Base-by-base conservation (phyloP, 768 basidiomycete species). In the Kwoniella shandongensis region DNA sequence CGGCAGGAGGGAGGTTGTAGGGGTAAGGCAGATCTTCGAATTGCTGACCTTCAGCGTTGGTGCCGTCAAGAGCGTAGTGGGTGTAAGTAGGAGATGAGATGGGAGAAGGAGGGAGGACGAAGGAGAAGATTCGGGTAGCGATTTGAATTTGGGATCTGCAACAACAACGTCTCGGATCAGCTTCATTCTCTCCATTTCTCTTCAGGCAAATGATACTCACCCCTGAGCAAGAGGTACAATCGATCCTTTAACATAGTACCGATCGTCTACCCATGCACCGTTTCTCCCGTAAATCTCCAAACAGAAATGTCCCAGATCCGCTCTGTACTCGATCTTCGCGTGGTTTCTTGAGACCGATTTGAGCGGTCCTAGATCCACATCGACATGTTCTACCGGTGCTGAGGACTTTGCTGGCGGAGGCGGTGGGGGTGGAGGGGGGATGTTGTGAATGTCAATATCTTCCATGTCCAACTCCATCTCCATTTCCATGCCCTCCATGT, bases 331-430 rank as follows among this genome's bases (percentile, higher is more conserved):
- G 67, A 98, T 92, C 80, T 85, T 87, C 30, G 96, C 96, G 73
- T 99, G 96, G 17, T 96, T 81, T 22, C 96, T 84, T n/a, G 93
- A 97, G 51, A 99, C 92, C 61, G 90, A 93, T 84, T 97, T 97
- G 45, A 97, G 83, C 3, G 91, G 88, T 7, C 96, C 96, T 8
- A 99, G 85, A 78, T 99, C 96, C 29, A 82, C 79, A 54, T 82
- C 80, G 48, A 79, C 77, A 27, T 73, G 71, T 49, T 69, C 61
- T 15, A 65, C 51, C 8, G 62, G 49, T 17, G 54, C 66, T 32
- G 59, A 52, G 2, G 53, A 44, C 29, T 57, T 62, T 23, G 23
- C 32, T 15, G 64, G 60, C 7, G 71, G 66, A 6, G 66, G 71
- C 6, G 71, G 71, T 11, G 67, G 70, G 1, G 64, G 60, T 8